phyloP scores from a whole-genome alignment of 768 basidiomycete species.

The Coprinellus micaceus region DNA sequence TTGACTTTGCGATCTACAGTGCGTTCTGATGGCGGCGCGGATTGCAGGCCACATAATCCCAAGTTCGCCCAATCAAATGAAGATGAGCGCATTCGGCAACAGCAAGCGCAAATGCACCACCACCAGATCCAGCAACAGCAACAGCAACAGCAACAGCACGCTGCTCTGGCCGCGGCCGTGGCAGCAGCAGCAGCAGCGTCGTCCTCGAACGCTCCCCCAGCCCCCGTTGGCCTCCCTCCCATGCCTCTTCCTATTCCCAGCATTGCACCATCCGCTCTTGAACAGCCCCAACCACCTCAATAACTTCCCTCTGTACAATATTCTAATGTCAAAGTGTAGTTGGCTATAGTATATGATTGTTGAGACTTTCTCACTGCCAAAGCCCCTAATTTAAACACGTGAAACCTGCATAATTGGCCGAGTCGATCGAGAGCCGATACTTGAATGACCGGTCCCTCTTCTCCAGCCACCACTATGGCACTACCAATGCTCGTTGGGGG shows the following conservation, averaged over 20 bases:
- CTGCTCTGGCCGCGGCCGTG: not conserved
- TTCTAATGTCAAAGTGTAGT: too few relatives aligned
- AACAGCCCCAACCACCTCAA: not conserved
- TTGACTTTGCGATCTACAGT: conserved; percentile 42
- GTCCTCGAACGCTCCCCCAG: not conserved
- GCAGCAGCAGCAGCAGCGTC: conserved; percentile 6
- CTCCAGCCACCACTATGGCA: conserved; percentile 47
- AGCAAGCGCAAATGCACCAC: conserved; percentile 1
- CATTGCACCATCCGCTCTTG: not conserved
- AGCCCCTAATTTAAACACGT: too few relatives aligned
- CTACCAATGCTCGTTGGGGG: conserved; percentile 74
- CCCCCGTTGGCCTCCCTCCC: not conserved
- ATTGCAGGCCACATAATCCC: conserved; percentile 54
- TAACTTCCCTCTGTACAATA: too few relatives aligned
- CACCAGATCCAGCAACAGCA: conserved; percentile 3
- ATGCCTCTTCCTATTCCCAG: not conserved
- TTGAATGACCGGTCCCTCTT: too few relatives aligned
- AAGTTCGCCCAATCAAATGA: conserved; percentile 14
- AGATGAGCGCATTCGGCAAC: conserved; percentile 4
- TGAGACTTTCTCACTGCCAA: too few relatives aligned
- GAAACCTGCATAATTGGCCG: conserved; percentile 7
- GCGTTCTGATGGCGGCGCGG: conserved; percentile 80
- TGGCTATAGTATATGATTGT: too few relatives aligned
- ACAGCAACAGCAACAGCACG: conserved; percentile 3
- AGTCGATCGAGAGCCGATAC: conserved; percentile 4